A percentile compares a stretch with the other conserved stretches of the same genome.
phyloP scores from a whole-genome alignment of 2,329 filamentous ascomycete species.

The Alternaria alternata region DNA sequence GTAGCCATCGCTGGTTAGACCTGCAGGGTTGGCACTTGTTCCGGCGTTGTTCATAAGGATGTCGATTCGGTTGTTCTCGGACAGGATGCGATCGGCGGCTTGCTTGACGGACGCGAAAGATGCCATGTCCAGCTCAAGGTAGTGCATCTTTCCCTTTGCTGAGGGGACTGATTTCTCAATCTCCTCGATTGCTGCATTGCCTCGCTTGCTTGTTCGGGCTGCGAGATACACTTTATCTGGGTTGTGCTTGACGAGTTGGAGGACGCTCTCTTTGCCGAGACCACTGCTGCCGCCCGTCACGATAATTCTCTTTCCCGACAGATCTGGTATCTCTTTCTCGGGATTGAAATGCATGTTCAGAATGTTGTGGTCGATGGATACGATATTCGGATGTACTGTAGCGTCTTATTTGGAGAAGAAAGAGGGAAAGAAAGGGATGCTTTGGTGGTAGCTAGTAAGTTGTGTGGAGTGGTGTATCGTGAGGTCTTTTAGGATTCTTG shows the following conservation, averaged over 20 bases:
- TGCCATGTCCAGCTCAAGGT: slow-evolving; percentile 43
- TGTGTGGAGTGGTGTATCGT: neutral
- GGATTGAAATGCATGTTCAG: slow-evolving; percentile 25
- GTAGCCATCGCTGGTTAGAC: slow-evolving; percentile 53
- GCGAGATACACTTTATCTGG: slow-evolving; percentile 53
- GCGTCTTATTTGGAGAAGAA: neutral
- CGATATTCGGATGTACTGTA: neutral
- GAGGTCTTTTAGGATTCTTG: neutral
- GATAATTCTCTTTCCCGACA: slow-evolving; percentile 27
- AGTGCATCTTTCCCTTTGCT: slow-evolving; percentile 6
- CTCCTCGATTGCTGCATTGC: slow-evolving; percentile 16
- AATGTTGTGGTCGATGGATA: neutral
- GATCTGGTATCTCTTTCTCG: slow-evolving; percentile 23
- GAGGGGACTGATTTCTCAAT: slow-evolving; percentile 11
- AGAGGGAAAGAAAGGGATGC: neutral
- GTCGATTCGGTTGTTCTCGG: slow-evolving; percentile 45
- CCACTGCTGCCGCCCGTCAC: slow-evolving; percentile 50
- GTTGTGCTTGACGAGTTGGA: slow-evolving; percentile 52
- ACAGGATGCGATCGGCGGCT: slow-evolving; percentile 40
- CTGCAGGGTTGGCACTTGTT: slow-evolving; percentile 35
- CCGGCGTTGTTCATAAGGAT: slow-evolving; percentile 56
- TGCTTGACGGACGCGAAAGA: slow-evolving; percentile 42
- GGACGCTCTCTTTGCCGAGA: slow-evolving; percentile 53
- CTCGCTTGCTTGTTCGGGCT: slow-evolving; percentile 38
- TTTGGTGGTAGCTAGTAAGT: neutral